These are phyloP conservation scores for Cadophora gregata DNA, from an alignment of 2,329 filamentous ascomycete species.

Conservation along the genomic window DNA sequence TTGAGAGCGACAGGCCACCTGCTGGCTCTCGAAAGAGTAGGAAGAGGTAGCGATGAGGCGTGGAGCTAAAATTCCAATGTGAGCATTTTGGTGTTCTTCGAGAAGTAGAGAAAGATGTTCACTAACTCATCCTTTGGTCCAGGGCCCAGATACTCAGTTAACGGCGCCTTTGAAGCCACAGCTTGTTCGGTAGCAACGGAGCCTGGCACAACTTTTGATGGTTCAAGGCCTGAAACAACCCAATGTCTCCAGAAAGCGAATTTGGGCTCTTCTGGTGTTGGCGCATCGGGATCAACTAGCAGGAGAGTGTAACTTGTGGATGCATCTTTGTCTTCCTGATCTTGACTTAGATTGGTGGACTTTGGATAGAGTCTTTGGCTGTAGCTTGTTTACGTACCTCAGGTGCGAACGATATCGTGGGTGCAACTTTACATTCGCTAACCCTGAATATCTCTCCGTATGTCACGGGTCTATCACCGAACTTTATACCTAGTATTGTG, in stretches of 20 bases:
- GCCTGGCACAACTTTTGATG: not conserved
- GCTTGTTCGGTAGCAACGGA: not conserved
- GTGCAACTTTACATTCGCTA: slow-evolving; percentile 14
- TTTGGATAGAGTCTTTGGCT: not conserved
- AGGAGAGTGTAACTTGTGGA: slow-evolving; percentile 15
- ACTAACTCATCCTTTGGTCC: slow-evolving; percentile 21
- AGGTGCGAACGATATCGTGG: slow-evolving; percentile 8
- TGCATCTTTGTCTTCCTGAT: not conserved
- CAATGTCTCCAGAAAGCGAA: slow-evolving; percentile 22
- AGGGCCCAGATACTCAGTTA: slow-evolving; percentile 22
- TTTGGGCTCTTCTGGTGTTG: slow-evolving; percentile 22
- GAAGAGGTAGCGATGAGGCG: slow-evolving; percentile 21
- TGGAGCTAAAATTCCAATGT: not conserved
- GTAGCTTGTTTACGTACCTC: not conserved
- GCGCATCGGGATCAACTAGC: slow-evolving; percentile 20
- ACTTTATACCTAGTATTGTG: slow-evolving; percentile 11
- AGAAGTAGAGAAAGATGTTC: not conserved
- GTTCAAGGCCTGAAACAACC: slow-evolving; percentile 16
- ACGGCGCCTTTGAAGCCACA: not conserved
- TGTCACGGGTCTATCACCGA: slow-evolving; percentile 10
- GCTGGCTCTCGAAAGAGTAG: slow-evolving; percentile 20
- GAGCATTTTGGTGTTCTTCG: not conserved
- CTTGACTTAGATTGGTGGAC: not conserved
- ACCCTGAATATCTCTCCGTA: slow-evolving; percentile 14
- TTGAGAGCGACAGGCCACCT: slow-evolving; percentile 4